Base-by-base conservation (phyloP, 768 basidiomycete genomes). In the Lactarius indigo region DNA sequence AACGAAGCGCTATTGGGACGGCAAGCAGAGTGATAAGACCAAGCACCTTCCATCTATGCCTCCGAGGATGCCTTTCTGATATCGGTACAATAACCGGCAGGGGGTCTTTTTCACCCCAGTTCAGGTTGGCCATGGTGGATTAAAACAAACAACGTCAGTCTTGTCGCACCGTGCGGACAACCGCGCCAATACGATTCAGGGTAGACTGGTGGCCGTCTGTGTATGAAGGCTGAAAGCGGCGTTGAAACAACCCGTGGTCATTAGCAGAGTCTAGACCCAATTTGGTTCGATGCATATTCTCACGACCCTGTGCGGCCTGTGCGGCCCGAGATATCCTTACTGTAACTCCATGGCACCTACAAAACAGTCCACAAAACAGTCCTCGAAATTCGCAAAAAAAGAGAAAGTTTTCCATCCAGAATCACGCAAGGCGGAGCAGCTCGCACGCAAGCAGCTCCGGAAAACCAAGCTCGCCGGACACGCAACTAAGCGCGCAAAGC, bases 361-460 rank as follows among this genome's bases (percentile, higher is more conserved):
- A 42, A 67, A 63, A 63, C 63, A 67, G 57, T 58, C 66, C 12
- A 59, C 66, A 42, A 67, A 63, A 63, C 63, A 67, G 57, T 58
- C 66, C 12, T 5, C 23, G 4, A 67, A 63, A 35, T 20, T 12
- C 9, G 3, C 57, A 1, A 90, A 87, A 75, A 90, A 86, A 77
- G 90, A 91, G 73, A 94, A 94, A 72, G 71, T 93, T 12, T 89
- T 88, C 69, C 92, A 94, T 74, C 92, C 92, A 5, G 81, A 88
- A 57, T 94, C 92, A 26, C 83, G 92, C 68, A 94, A 94, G 78
- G 92, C 92, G 2, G 85, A 82, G 15, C 91, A 93, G 73, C 80
- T 92, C 17, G 79, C 83, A 18, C 84, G 91, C 26, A 81, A 84
- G 64, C 84, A 87, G 28, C 75, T 90, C 44, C 83, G 92, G 68